Percentiles rank a stretch among this genome's conserved stretches.
phyloP scores from a whole-genome alignment of 169 alveolate genomes.

The Condylostoma magnum region DNA sequence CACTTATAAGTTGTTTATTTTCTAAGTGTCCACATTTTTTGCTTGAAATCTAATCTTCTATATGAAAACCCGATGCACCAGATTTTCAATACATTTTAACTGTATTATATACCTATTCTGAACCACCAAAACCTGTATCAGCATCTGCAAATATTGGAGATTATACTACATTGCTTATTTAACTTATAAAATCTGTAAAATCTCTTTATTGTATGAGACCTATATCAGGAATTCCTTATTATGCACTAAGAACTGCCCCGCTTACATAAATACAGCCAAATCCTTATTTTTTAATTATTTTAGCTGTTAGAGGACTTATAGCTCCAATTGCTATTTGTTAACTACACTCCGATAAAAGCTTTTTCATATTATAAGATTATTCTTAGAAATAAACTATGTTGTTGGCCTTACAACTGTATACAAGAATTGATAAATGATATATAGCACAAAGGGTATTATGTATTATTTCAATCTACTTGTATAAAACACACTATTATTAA shows the following conservation, averaged over 20 bases:
- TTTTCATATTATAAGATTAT: too few species aligned
- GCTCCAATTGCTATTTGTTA: too few species aligned
- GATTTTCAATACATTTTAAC: slow-evolving; percentile 76
- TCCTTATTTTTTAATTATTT: slow-evolving; percentile 50
- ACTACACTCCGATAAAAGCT: too few species aligned
- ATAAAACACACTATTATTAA: too few species aligned
- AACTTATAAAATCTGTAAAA: slow-evolving; percentile 29
- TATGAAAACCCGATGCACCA: slow-evolving; percentile 92
- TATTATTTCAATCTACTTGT: too few species aligned
- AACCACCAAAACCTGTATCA: slow-evolving; percentile 88
- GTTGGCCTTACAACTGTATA: too few species aligned
- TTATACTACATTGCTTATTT: not conserved
- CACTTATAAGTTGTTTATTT: slow-evolving; percentile 73
- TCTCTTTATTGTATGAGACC: slow-evolving; percentile 51
- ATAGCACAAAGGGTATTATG: too few species aligned
- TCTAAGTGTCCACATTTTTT: slow-evolving; percentile 90
- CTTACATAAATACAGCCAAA: slow-evolving; percentile 78
- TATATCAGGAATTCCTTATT: slow-evolving; percentile 83
- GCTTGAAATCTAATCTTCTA: slow-evolving; percentile 88
- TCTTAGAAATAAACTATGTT: too few species aligned
- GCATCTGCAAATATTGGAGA: slow-evolving; percentile 82
- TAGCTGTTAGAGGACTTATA: not conserved
- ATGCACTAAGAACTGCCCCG: slow-evolving; percentile 84
- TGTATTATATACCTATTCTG: slow-evolving; percentile 77
- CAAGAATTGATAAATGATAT: too few species aligned